Conservation (phyloP, 108 stramenopile genomes). For the Cyclotella baltica region DNA sequence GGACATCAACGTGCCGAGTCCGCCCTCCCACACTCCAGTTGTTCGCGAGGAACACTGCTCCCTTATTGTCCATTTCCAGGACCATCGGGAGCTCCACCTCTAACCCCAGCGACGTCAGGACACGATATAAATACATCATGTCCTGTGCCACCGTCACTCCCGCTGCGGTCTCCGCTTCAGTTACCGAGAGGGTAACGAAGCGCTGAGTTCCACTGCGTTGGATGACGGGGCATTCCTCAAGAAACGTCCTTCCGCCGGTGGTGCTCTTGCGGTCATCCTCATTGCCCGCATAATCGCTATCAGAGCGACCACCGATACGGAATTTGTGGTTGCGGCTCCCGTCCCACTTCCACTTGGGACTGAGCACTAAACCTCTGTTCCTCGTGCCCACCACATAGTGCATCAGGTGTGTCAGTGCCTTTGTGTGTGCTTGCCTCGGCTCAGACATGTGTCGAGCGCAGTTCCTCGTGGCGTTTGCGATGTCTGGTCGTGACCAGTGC, state of each 20-base stretch:
- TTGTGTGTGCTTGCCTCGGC: background rate
- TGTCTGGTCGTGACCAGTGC: constrained; percentile 9
- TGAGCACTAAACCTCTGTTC: too few relatives aligned
- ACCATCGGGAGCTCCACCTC: background rate
- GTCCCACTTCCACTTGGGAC: too few relatives aligned
- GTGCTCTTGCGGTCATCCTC: background rate
- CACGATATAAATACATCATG: background rate
- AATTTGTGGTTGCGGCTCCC: too few relatives aligned
- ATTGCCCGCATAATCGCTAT: background rate
- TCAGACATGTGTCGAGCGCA: background rate
- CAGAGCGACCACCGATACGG: too few relatives aligned
- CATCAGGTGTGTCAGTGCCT: background rate
- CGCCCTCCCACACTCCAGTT: constrained; percentile 29
- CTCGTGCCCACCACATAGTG: too few relatives aligned
- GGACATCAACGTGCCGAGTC: too few relatives aligned
- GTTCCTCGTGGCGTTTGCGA: background rate
- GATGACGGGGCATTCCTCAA: background rate
- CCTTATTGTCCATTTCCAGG: constrained; percentile 7
- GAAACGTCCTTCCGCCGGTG: background rate
- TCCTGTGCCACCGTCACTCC: background rate
- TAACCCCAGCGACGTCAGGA: background rate
- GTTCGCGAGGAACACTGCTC: constrained; percentile 33
- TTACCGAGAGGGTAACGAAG: background rate
- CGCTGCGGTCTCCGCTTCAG: constrained; percentile 1
- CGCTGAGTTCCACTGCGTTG: background rate